Base-by-base conservation (phyloP, 1,284 basidiomycete genomes). In the Irpex lacteus region DNA sequence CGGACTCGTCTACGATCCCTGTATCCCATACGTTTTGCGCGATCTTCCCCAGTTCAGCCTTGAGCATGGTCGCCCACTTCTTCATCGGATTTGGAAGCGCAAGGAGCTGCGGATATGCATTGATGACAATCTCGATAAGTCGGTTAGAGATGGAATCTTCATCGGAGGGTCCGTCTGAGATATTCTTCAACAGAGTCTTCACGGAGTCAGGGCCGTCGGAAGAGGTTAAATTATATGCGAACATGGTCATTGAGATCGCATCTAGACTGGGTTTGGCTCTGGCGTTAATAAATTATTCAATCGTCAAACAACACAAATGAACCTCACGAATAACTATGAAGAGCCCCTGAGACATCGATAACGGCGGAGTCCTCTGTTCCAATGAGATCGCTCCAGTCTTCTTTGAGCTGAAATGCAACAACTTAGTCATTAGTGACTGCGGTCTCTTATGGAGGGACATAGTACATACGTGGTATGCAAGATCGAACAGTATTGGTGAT, bases 231-330 rank as follows among this genome's bases (percentile, higher is more conserved):
- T 57, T 57, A 26, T 57, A 26, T 13, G 55, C n/a, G 26, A 57
- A 57, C 55, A 57, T 57, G 13, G 55, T 57, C 55, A 57, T 57
- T 15, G 21, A 32, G 13, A 57, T 57, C 9, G 55, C 55, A 26
- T 57, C 18, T 26, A 57, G 13, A 9, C 55, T 57, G 18, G 18
- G 13, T 9, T 53, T 13, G 11, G 50, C 8, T 26, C 11, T 49
- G 13, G 18, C 13, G 44, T 13, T 26, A 26, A 26, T 26, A 26
- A 26, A 26, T 26, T 26, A 26, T 26, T 26, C 26, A 26, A 26
- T 26, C 26, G 26, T 26, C 26, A 26, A 26, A 26, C 26, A 26
- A 26, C 26, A 26, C 26, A 26, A 19, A 53, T 2, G 18, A 18
- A 5, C 18, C 50, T 18, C 18, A 53, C 50, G 50, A 19, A 18